Base-by-base conservation (phyloP, 352 stramenopile genomes). In the Phytopythium oedochilum region DNA sequence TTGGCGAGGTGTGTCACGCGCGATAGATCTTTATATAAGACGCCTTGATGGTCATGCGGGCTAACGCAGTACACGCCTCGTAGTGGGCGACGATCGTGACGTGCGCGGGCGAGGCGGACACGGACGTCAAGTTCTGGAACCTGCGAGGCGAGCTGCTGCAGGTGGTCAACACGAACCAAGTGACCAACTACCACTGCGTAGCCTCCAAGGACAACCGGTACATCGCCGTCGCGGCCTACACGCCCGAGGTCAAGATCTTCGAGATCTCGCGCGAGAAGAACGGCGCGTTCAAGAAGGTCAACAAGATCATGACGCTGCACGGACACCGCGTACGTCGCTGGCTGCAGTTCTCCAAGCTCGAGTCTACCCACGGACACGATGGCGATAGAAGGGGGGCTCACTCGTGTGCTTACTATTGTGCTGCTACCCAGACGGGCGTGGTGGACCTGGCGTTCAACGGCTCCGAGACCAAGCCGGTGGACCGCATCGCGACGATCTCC, bases 121-220 rank as follows among this genome's bases (percentile, higher is more conserved):
- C 83, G 18, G 80, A 91, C 34, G 70, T 93, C 59, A 93, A 91
- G 63, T 93, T 90, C 64, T 93, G 83, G 83, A 86, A 69, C 55
- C 53, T 84, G 40, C 70, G 66, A 14, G 80, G 80, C 25, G 74
- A 87, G 20, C 57, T 89, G 36, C 59, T 91, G 52, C 83, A 91
- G 53, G 70, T 78, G 12, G 79, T 82, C 29, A 91, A 88, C 64
- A 90, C 79, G 28, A 90, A 92, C 60, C 80, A 92, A 57, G 78
- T 92, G 36, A 61, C 73, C 43, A 91, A 90, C 60, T 91, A 88
- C 60, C 83, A 92, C 61, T 87, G 74, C 54, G 66, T 92, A 7
- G 76, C 69, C 3, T 92, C 83, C 28, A 89, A 88, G 55, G 83
- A 92, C 69, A 92, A 90, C 52, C 78, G 83, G 5, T 92, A 84